Percentiles rank a stretch among this genome's conserved stretches.
Conservation (phyloP, 371 early-diverging fungal genomes). For the Actinomortierella wolfii region DNA sequence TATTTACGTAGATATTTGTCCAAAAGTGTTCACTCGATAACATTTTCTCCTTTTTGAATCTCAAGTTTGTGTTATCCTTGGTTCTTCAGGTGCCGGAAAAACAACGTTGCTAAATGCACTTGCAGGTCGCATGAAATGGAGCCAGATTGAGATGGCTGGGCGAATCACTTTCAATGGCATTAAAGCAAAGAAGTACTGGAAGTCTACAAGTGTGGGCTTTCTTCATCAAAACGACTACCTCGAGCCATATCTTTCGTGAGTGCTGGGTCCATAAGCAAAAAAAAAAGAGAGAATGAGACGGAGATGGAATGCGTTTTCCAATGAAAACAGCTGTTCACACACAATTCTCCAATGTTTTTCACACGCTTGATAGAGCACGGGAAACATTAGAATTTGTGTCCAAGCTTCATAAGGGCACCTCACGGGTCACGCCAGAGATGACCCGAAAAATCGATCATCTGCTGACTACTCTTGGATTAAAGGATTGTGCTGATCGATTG, state of each 20-base stretch:
- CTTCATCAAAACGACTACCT: conserved; percentile 40
- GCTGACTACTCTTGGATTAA: conserved; percentile 6
- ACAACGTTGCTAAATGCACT: conserved; percentile 40
- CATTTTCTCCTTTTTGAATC: not conserved
- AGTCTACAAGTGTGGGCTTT: conserved; percentile 38
- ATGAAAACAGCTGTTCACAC: too few species aligned
- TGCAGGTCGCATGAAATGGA: conserved; percentile 35
- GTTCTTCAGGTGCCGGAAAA: conserved; percentile 42
- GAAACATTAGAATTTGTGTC: too few species aligned
- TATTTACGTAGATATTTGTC: conserved; percentile 9
- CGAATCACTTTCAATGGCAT: conserved; percentile 30
- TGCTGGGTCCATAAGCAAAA: too few species aligned
- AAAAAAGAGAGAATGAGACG: not conserved
- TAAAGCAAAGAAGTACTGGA: conserved; percentile 43
- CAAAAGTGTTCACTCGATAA: not conserved
- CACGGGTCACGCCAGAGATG: too few species aligned
- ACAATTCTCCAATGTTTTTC: too few species aligned
- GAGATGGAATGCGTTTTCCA: too few species aligned
- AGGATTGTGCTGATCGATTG: conserved; percentile 13
- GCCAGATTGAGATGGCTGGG: conserved; percentile 23
- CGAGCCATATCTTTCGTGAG: conserved; percentile 41
- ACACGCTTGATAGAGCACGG: too few species aligned
- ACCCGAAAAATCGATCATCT: too few species aligned
- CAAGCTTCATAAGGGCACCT: too few species aligned
- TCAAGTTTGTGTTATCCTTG: conserved; percentile 43